A percentile compares a stretch with the other conserved stretches of the same genome.
These are phyloP conservation scores for Chlorophyllum brunneum DNA, from an alignment of 768 basidiomycete species.

Conservation along the genomic window DNA sequence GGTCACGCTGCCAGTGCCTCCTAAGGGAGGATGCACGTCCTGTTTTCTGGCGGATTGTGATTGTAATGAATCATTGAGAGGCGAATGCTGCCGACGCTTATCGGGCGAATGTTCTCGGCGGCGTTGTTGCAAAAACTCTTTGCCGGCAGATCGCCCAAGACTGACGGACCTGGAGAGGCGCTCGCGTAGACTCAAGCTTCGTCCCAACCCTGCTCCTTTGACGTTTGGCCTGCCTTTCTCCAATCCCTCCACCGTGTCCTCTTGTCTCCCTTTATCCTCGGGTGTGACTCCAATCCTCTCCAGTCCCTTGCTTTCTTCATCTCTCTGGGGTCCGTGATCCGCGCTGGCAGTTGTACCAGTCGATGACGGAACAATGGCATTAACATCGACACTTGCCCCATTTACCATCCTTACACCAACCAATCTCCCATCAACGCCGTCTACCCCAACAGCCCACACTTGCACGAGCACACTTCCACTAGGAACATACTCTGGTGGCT, in stretches of 20 bases:
- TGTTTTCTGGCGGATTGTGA: slow-evolving; percentile 8
- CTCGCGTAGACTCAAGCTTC: slow-evolving; percentile 17
- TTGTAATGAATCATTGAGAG: slow-evolving; percentile 8
- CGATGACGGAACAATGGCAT: neutral
- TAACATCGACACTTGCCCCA: slow-evolving; percentile 2
- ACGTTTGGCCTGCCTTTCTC: slow-evolving; percentile 2
- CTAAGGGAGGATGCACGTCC: slow-evolving; percentile 2
- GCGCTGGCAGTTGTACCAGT: neutral
- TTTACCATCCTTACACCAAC: slow-evolving; percentile 42
- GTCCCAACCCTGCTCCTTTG: slow-evolving; percentile 12
- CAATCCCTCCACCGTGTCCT: slow-evolving; percentile 1
- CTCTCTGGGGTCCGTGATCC: too few species aligned
- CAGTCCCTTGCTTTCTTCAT: slow-evolving; percentile 3
- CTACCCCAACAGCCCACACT: slow-evolving; percentile 86
- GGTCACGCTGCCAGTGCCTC: slow-evolving; percentile 13
- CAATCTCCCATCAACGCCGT: slow-evolving; percentile 66
- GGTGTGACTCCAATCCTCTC: slow-evolving; percentile 2
- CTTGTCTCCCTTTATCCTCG: slow-evolving; percentile 5
- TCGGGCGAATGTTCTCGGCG: neutral
- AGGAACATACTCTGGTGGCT: slow-evolving; percentile 72
- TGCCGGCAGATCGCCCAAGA: slow-evolving; percentile 8
- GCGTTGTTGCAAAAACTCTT: neutral
- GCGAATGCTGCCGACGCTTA: neutral
- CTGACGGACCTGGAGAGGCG: slow-evolving; percentile 9
- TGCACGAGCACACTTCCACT: slow-evolving; percentile 74